Conservation (phyloP, 805 yeast genomes). For the Schwanniomyces sp. region DNA sequence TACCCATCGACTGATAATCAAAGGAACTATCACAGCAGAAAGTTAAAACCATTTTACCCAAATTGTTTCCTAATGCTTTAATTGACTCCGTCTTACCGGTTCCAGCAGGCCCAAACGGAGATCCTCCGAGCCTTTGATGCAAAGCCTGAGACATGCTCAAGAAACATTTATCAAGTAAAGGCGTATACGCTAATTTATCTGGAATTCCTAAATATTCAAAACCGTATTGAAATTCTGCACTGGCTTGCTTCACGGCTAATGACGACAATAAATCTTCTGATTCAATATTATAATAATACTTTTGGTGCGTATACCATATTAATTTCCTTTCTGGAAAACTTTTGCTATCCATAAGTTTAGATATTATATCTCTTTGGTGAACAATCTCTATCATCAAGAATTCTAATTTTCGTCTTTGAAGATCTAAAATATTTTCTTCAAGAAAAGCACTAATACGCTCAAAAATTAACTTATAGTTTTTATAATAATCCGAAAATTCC, state of each 20-base stretch:
- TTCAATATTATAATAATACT: constrained; percentile 38
- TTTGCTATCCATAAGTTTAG: constrained; percentile 9
- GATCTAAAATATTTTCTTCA: constrained; percentile 15
- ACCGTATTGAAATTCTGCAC: constrained; percentile 59
- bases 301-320: constrained; percentile 54
- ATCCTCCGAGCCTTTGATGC: constrained; percentile 76
- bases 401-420: constrained; percentile 50
- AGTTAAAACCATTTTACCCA: constrained; percentile 81
- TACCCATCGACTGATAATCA: constrained; percentile 74
- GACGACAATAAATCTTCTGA: constrained; percentile 25
- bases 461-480: constrained; percentile 9
- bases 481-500: constrained; percentile 1
- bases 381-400: constrained; percentile 65
- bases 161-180: constrained; percentile 63
- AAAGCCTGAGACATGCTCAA: constrained; percentile 73
- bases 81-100: constrained; percentile 94
- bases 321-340: constrained; percentile 15
- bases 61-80: constrained; percentile 74
- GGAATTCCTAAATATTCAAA: constrained; percentile 80
- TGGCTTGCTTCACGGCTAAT: constrained; percentile 53
- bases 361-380: constrained; percentile 52
- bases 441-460: constrained; percentile 25
- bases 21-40: constrained; percentile 91
- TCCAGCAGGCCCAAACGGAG: constrained; percentile 95
- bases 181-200: constrained; percentile 74